Evolutionary conservation across 148 eudicot species (phyloP).

Genomic region (Dysphania ambrosioides): DNA sequence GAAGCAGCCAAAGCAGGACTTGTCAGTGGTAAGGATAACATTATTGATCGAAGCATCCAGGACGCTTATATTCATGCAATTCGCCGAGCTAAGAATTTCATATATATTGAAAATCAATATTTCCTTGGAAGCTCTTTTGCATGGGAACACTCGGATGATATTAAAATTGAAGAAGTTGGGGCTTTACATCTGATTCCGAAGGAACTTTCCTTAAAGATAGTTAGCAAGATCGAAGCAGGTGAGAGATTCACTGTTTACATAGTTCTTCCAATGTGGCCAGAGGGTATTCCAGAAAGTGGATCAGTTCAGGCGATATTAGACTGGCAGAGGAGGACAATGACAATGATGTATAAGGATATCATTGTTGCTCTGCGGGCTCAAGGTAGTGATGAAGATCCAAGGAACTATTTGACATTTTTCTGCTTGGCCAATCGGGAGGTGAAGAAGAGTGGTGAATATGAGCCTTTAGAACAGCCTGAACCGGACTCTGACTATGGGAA

Average conservation of each 20-base stretch:
- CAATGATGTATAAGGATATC: constrained; percentile 70
- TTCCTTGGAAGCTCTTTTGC: constrained; percentile 67
- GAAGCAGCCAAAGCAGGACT: constrained; percentile 75
- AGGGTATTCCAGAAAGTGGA: constrained; percentile 66
- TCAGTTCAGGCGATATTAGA: constrained; percentile 73
- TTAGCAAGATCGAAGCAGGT: constrained; percentile 66
- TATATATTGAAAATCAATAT: constrained; percentile 75
- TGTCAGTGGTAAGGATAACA: constrained; percentile 73
- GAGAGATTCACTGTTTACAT: constrained; percentile 65
- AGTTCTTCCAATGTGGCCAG: constrained; percentile 83
- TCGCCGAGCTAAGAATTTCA: constrained; percentile 62
- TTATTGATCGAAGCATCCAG: constrained; percentile 73
- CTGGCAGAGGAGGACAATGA: constrained; percentile 70
- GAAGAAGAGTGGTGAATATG: constrained; percentile 54
- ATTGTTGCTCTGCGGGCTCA: constrained; percentile 45
- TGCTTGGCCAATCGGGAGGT: constrained; percentile 79
- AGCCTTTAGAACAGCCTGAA: constrained; percentile 62
- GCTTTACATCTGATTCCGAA: constrained; percentile 71
- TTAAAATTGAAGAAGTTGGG: constrained; percentile 50
- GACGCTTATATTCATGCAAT: constrained; percentile 82
- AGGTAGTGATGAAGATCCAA: constrained; percentile 69
- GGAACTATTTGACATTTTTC: constrained; percentile 70
- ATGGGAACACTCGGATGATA: constrained; percentile 43
- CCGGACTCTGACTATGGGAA: constrained; percentile 47
- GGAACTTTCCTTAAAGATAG: constrained; percentile 71